Conservation (phyloP, 1,284 basidiomycete species). For the Tilletia caries region DNA sequence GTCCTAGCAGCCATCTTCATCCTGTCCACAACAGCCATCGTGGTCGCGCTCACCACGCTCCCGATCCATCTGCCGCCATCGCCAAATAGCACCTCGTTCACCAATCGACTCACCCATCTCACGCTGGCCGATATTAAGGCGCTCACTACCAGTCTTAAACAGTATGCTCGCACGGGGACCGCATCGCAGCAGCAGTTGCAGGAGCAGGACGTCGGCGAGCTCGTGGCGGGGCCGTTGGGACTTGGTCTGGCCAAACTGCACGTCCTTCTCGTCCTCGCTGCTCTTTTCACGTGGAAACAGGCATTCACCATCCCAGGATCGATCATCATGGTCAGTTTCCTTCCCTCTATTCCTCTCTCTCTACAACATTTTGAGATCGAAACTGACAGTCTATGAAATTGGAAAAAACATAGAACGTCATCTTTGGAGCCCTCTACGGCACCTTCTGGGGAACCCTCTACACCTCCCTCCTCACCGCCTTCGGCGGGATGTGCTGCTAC, state of each 20-base stretch:
- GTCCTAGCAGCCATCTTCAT: constrained; percentile 40
- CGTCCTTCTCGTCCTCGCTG: constrained; percentile 40
- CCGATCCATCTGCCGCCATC: constrained; percentile 40
- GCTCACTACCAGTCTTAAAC: constrained; percentile 37
- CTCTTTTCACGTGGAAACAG: constrained; percentile 52
- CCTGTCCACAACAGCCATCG: constrained; percentile 38
- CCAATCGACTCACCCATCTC: constrained; percentile 41
- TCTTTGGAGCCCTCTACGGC: constrained; percentile 52
- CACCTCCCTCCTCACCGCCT: constrained; percentile 43
- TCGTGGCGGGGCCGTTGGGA: neutral
- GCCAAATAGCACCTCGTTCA: neutral
- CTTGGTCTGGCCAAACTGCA: constrained; percentile 22
- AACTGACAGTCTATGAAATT: too few species aligned
- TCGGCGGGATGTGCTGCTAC: constrained; percentile 50
- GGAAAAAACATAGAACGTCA: constrained; percentile 45
- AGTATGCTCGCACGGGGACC: constrained; percentile 28
- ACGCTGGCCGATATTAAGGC: constrained; percentile 48
- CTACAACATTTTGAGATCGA: too few species aligned
- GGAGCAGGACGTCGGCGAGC: constrained; percentile 19
- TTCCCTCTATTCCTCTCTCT: neutral
- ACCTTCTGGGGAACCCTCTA: constrained; percentile 45
- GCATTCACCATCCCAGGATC: constrained; percentile 49
- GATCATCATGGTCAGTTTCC: constrained; percentile 34
- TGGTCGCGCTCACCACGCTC: constrained; percentile 44
- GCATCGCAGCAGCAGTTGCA: constrained; percentile 24